Conservation (phyloP, 805 yeast species). For the Sungouiozyma ichnusensis region DNA sequence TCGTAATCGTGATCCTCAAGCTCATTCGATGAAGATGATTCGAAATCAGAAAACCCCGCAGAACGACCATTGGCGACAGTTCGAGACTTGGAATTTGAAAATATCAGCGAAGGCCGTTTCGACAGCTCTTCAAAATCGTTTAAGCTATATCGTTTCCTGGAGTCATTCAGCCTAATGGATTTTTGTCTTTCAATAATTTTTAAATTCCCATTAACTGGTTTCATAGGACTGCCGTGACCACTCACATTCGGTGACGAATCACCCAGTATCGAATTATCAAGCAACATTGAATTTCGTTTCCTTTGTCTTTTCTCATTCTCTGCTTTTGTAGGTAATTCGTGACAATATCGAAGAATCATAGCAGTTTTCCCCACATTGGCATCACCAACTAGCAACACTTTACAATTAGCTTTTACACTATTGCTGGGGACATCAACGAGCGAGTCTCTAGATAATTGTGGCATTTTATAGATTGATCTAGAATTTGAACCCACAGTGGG, state of each 20-base stretch:
- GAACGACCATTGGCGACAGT: not conserved
- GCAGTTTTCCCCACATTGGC: conserved; percentile 43
- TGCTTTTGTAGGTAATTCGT: conserved; percentile 24
- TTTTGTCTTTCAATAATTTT: not conserved
- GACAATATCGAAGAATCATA: conserved; percentile 34
- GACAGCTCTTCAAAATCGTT: conserved; percentile 27
- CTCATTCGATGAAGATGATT: not conserved
- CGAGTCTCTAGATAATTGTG: conserved; percentile 8
- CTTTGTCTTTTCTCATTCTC: conserved; percentile 6
- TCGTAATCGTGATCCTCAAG: conserved; percentile 6
- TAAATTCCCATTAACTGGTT: conserved; percentile 1
- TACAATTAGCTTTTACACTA: conserved; percentile 16
- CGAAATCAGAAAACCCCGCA: not conserved
- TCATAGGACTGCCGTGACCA: not conserved
- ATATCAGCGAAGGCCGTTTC: conserved; percentile 8
- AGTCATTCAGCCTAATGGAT: not conserved
- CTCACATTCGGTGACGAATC: conserved; percentile 1
- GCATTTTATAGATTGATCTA: not conserved
- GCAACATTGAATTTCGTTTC: not conserved
- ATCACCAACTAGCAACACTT: conserved; percentile 35
- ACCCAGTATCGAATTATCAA: not conserved
- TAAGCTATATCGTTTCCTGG: conserved; percentile 24
- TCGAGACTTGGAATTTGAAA: not conserved
- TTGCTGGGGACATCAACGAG: conserved; percentile 2
- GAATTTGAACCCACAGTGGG: not conserved